phyloP scores from a whole-genome alignment of 2,329 filamentous ascomycete genomes.

The Monilinia fructicola region DNA sequence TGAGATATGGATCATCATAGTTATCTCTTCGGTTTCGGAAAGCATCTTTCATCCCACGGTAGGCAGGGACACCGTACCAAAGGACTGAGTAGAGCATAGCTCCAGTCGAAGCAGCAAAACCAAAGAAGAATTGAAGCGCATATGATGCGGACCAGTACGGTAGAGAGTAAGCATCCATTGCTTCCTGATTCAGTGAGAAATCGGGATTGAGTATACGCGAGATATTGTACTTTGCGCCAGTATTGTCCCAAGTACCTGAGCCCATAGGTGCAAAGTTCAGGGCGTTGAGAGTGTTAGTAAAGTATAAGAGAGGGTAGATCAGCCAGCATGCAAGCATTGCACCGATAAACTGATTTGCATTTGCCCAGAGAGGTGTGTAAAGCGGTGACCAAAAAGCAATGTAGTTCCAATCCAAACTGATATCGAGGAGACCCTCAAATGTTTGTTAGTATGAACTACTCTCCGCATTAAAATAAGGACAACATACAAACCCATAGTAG shows the following conservation, averaged over 20 bases:
- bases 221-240: conserved; percentile 62
- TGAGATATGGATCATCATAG: conserved; percentile 46
- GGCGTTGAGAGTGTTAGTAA: conserved; percentile 46
- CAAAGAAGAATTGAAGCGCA: conserved; percentile 47
- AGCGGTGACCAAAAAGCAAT: conserved; percentile 37
- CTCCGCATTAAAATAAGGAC: rapidly evolving
- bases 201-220: conserved; percentile 57
- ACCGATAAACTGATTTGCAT: conserved; percentile 40
- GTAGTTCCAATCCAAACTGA: conserved; percentile 48
- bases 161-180: conserved; percentile 14
- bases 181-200: conserved; percentile 31
- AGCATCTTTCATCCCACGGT: conserved; percentile 37
- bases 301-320: conserved; percentile 44
- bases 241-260: conserved; percentile 61
- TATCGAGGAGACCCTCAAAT: conserved; percentile 38
- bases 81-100: conserved; percentile 47
- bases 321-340: conserved; percentile 39
- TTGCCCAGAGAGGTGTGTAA: conserved; percentile 39
- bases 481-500: conserved; percentile 38
- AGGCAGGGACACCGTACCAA: conserved; percentile 44
- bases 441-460: not conserved
- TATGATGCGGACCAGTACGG: conserved; percentile 42
- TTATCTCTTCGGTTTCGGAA: conserved; percentile 22
- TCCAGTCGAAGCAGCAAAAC: conserved; percentile 47
- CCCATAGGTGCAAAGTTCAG: conserved; percentile 46